A percentile compares a stretch with the other conserved stretches of the same genome.
phyloP scores from a whole-genome alignment of 2,329 filamentous ascomycete species.

The Trichothecium roseum region DNA sequence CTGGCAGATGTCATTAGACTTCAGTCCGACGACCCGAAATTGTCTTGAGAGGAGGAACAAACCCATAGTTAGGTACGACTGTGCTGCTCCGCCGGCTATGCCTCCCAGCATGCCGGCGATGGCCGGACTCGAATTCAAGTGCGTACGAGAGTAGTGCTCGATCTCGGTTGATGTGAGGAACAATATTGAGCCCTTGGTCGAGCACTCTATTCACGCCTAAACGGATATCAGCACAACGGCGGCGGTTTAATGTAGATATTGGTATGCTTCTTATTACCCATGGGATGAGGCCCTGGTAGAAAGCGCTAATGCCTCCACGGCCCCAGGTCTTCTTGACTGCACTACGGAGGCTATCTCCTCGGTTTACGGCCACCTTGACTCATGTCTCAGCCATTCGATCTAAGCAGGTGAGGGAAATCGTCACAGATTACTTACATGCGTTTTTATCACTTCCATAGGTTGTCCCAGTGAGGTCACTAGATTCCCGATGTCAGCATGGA shows the following conservation, averaged over 20 bases:
- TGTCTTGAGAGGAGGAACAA: too few species aligned
- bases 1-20: too few species aligned
- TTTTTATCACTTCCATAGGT: conserved; percentile 9
- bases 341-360: conserved; percentile 1
- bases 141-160: background rate
- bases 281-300: conserved; percentile 9
- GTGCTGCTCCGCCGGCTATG: conserved; percentile 7
- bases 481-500: too few species aligned
- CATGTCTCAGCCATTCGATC: too few species aligned
- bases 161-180: background rate
- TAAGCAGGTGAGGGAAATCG: conserved; percentile 3
- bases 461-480: conserved; percentile 8
- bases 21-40: too few species aligned
- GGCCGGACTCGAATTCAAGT: background rate
- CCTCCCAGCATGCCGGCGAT: conserved; percentile 6
- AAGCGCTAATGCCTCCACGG: conserved; percentile 5
- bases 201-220: background rate
- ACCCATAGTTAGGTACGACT: conserved; percentile 9
- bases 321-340: conserved; percentile 6
- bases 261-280: conserved; percentile 4
- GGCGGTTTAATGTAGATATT: too few species aligned
- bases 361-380: background rate
- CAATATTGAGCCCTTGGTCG: background rate
- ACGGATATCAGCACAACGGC: background rate
- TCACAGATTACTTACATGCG: conserved; percentile 5